These are phyloP conservation scores for Cephaloascus albidus DNA, from an alignment of 805 yeast genomes.

Conservation along the genomic window DNA sequence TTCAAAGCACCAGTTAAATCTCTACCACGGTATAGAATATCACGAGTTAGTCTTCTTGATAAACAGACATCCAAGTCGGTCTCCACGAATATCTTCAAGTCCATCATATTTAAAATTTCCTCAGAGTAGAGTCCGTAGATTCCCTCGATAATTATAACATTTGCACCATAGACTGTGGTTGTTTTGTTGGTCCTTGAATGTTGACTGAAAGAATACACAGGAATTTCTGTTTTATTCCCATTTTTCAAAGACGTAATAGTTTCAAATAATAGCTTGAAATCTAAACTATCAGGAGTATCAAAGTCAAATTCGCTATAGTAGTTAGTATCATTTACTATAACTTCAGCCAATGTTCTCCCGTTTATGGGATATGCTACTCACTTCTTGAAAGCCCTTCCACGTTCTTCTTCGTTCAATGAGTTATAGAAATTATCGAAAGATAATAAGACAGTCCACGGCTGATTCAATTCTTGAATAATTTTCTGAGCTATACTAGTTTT, in stretches of 20 bases:
- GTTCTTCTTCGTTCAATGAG: constrained; percentile 56
- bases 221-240: constrained; percentile 42
- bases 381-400: constrained; percentile 47
- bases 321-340: no score
- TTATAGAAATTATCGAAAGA: constrained; percentile 89
- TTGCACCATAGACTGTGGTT: constrained; percentile 85
- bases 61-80: constrained; percentile 91
- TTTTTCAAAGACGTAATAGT: constrained; percentile 58
- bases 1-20: constrained; percentile 72
- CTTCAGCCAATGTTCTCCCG: no score
- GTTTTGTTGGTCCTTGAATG: constrained; percentile 59
- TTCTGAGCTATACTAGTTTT: constrained; percentile 86
- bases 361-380: no score
- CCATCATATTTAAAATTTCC: constrained; percentile 66
- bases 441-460: constrained; percentile 90
- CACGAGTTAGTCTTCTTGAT: constrained; percentile 81
- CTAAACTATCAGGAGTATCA: constrained; percentile 81
- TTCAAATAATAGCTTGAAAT: constrained; percentile 59
- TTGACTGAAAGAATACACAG: constrained; percentile 53
- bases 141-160: constrained; percentile 88
- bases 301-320: constrained; percentile 68
- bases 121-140: constrained; percentile 72
- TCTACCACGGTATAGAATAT: constrained; percentile 78
- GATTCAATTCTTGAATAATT: constrained; percentile 66
- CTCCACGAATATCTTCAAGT: constrained; percentile 82